Evolutionary conservation across 2,329 filamentous ascomycete species (phyloP).

Genomic region (Aspergillus sp.): DNA sequence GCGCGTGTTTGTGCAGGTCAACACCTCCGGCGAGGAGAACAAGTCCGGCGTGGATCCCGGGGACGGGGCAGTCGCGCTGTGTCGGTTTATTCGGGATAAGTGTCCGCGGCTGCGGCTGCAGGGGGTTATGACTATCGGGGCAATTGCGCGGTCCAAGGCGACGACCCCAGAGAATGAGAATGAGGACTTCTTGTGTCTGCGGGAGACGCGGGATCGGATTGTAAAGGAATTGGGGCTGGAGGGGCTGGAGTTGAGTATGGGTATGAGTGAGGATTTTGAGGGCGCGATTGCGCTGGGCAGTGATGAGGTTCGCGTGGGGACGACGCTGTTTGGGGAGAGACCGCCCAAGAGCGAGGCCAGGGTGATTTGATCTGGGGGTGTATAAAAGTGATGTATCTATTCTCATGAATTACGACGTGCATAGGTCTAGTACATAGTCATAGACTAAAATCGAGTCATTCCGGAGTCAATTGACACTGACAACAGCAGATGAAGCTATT

Average conservation of each 20-base stretch:
- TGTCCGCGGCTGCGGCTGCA: conserved; percentile 73
- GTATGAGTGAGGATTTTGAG: conserved; percentile 97
- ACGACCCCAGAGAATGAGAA: conserved; percentile 77
- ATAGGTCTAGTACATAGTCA: not conserved
- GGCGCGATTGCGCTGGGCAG: conserved; percentile 80
- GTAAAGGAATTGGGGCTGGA: conserved; percentile 57
- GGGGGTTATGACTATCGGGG: conserved; percentile 96
- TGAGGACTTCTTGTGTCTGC: conserved; percentile 76
- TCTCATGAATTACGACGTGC: conserved; percentile 12
- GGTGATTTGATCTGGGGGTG: conserved; percentile 44
- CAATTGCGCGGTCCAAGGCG: conserved; percentile 78
- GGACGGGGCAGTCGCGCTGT: conserved; percentile 58
- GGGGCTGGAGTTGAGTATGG: conserved; percentile 88
- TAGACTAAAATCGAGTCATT: not conserved
- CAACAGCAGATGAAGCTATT: not conserved
- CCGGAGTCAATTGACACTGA: no score
- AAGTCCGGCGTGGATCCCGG: conserved; percentile 80
- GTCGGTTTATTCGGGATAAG: conserved; percentile 64
- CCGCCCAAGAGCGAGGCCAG: conserved; percentile 77
- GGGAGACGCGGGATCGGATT: conserved; percentile 68
- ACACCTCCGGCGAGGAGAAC: conserved; percentile 82
- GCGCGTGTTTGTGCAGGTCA: conserved; percentile 85
- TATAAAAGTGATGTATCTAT: not conserved
- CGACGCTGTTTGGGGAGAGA: conserved; percentile 85
- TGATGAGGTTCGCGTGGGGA: conserved; percentile 85